Evolutionary conservation across 345 rosid species (phyloP).

Genomic region (Gossypium longicalyx): DNA sequence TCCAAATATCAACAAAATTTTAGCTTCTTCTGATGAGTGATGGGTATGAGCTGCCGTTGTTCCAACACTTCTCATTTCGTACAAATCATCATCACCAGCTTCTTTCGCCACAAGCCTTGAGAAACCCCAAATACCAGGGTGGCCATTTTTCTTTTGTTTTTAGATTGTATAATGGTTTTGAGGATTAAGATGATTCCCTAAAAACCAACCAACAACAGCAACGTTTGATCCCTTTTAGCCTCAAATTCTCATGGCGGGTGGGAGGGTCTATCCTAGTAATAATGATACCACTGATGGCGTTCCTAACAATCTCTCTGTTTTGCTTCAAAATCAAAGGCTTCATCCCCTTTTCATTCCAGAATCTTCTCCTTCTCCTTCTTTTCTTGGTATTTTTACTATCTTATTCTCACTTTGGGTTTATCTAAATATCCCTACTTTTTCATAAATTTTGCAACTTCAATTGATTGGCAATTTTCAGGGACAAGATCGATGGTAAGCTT

Average conservation of each 20-base stretch:
- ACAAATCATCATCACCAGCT: conserved; percentile 71
- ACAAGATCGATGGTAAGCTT: conserved; percentile 47
- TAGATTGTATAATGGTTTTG: conserved; percentile 5
- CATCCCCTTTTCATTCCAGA: conserved; percentile 37
- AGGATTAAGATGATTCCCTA: conserved; percentile 20
- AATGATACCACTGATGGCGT: no score
- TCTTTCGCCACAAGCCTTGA: conserved; percentile 62
- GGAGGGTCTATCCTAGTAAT: no score
- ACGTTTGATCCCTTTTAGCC: not conserved
- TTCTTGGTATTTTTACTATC: conserved; percentile 34
- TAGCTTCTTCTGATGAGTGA: conserved; percentile 36
- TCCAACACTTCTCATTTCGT: conserved; percentile 70
- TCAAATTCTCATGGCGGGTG: not conserved
- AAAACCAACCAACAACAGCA: not conserved
- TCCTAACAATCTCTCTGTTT: conserved; percentile 31
- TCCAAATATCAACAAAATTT: not conserved
- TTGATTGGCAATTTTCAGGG: conserved; percentile 21
- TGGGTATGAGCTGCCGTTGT: conserved; percentile 59
- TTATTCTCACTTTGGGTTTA: not conserved
- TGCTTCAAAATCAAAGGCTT: conserved; percentile 39
- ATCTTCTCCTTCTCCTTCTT: conserved; percentile 26
- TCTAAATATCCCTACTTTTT: not conserved
- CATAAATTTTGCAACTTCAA: not conserved
- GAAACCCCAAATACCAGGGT: not conserved
- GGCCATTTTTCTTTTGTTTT: not conserved